Evolutionary conservation across 2,329 filamentous ascomycete species (phyloP).

Genomic region (Arthroderma sp.): DNA sequence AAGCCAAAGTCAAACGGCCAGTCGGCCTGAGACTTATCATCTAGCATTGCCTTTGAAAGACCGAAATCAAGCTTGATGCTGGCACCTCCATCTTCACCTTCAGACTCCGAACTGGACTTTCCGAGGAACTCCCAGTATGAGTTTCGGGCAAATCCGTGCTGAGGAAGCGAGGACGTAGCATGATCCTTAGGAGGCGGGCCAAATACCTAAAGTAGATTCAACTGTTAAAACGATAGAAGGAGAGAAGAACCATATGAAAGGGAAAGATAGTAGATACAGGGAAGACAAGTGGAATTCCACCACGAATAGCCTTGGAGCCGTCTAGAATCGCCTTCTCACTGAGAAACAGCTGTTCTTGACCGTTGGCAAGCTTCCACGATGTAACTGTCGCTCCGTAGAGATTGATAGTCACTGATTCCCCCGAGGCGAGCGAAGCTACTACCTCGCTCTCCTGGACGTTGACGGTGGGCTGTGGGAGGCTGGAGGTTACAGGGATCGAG

Average conservation of each 20-base stretch:
- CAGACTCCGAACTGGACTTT: conserved; percentile 60
- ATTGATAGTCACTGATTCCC: conserved; percentile 73
- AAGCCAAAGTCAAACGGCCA: conserved; percentile 85
- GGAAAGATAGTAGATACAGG: conserved; percentile 48
- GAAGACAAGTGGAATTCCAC: conserved; percentile 85
- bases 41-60: conserved; percentile 59
- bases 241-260: too few species aligned
- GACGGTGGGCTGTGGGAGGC: conserved; percentile 64
- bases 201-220: conserved; percentile 49
- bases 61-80: conserved; percentile 94
- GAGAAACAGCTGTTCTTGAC: conserved; percentile 73
- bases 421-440: conserved; percentile 67
- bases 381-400: conserved; percentile 87
- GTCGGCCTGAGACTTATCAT: conserved; percentile 51
- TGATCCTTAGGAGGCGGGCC: conserved; percentile 65
- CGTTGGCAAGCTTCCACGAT: conserved; percentile 75
- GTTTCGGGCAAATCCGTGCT: conserved; percentile 41
- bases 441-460: conserved; percentile 61
- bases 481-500: conserved; percentile 60
- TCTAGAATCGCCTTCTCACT: conserved; percentile 70
- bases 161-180: conserved; percentile 65
- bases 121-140: conserved; percentile 80
- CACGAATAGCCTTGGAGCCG: conserved; percentile 77
- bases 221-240: too few species aligned
- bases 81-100: conserved; percentile 40